A percentile compares a stretch with the other conserved stretches of the same genome.
Conservation (phyloP, 2,329 filamentous ascomycete genomes). For the Botrytis aclada region DNA sequence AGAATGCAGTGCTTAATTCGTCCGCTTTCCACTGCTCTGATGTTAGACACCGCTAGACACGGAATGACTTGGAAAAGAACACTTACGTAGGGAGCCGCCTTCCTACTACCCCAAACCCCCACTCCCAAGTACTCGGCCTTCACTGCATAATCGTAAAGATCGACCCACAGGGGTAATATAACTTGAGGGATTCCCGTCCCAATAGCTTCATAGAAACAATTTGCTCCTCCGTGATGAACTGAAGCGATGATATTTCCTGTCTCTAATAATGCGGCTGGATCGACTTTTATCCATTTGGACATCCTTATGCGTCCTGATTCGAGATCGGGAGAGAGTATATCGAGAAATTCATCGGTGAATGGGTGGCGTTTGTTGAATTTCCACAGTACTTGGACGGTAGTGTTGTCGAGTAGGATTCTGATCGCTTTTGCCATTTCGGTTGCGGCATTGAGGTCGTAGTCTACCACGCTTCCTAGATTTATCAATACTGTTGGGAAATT, state of each 20-base stretch:
- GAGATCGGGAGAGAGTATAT: background rate
- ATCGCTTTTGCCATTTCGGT: slow-evolving; percentile 41
- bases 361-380: slow-evolving; percentile 31
- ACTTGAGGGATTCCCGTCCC: slow-evolving; percentile 45
- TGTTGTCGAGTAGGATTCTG: slow-evolving; percentile 36
- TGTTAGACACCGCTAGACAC: background rate
- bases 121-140: slow-evolving; percentile 43
- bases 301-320: slow-evolving; percentile 19
- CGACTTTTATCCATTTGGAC: slow-evolving; percentile 16
- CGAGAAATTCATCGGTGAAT: slow-evolving; percentile 19
- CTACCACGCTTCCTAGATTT: slow-evolving; percentile 42
- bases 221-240: slow-evolving; percentile 42
- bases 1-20: background rate
- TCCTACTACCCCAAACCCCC: slow-evolving; percentile 36
- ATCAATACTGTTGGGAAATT: slow-evolving; percentile 44
- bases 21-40: background rate
- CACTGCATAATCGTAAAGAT: slow-evolving; percentile 45
- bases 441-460: slow-evolving; percentile 32
- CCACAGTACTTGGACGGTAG: slow-evolving; percentile 36
- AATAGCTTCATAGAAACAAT: slow-evolving; percentile 43
- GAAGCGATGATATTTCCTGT: slow-evolving; percentile 37
- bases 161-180: slow-evolving; percentile 45
- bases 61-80: background rate
- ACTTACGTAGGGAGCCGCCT: background rate
- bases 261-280: slow-evolving; percentile 33